phyloP scores from a whole-genome alignment of 805 yeast species.

The Candida coquimbonensis region DNA sequence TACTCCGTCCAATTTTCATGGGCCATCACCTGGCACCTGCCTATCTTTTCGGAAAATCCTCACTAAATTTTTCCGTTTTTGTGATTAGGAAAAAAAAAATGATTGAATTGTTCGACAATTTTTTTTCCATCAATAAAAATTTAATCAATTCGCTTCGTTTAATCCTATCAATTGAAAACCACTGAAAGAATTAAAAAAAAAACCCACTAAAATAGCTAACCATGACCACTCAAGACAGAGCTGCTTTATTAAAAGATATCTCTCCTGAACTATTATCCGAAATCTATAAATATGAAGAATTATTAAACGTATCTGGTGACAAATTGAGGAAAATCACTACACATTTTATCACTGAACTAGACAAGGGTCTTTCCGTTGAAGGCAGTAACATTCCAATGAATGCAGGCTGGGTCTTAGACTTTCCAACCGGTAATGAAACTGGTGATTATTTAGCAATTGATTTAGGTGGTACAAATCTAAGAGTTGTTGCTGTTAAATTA shows the following conservation, averaged over 20 bases:
- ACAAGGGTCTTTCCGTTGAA: conserved; percentile 65
- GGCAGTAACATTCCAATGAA: conserved; percentile 95
- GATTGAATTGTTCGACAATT: no score
- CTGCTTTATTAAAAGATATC: conserved; percentile 36
- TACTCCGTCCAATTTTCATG: no score
- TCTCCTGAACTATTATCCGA: conserved; percentile 55
- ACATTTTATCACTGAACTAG: conserved; percentile 73
- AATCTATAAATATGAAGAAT: conserved; percentile 48
- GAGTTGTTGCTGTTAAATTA: conserved; percentile 83
- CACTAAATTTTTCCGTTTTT: no score
- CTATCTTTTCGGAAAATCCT: no score
- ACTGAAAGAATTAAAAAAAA: neutral
- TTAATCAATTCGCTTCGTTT: no score
- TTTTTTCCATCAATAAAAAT: no score
- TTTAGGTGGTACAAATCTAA: conserved; percentile 93
- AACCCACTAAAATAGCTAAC: conserved; percentile 6
- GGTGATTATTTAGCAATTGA: conserved; percentile 93
- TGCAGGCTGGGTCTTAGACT: conserved; percentile 93
- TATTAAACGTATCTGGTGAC: conserved; percentile 55
- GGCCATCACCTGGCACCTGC: no score
- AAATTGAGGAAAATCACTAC: conserved; percentile 59
- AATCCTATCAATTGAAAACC: neutral
- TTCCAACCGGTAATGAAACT: conserved; percentile 84
- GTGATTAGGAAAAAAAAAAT: no score
- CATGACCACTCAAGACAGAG: conserved; percentile 10